Base-by-base conservation (phyloP, 371 early-diverging fungal genomes). In the Smittium culicis region DNA sequence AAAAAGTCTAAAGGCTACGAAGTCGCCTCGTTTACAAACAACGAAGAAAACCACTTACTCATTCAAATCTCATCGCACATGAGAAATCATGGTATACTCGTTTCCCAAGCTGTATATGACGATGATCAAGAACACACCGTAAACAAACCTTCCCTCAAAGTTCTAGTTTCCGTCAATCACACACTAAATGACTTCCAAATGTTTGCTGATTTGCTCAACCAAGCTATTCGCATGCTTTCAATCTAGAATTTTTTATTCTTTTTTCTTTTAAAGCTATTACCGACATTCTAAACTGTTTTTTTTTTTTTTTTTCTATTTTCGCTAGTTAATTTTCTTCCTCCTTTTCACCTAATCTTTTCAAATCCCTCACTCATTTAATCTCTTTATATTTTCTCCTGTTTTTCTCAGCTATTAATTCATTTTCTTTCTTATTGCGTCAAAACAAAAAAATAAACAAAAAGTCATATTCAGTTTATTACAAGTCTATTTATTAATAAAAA, bases 61-160 rank as follows among this genome's bases (percentile, higher is more conserved):
- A 91, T 92, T 70, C 90, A 90, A 58, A 82, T 94, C 55, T 90
- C 92, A 8, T 92, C 93, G 62, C 87, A 90, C 72, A 82, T 75
- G 2, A 74, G 73, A 71, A 88, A 85, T 77, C 84, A 86, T 62
- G 87, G 93, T 14, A 81, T 94, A 14, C 71, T 98, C 70, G 74
- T 95, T 2, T 88, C 90, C 0, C 80, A 91, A 35, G 90, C 94
- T 25, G 91, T 89, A 75, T 93, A 93, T 71, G 89, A 91, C 0
- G 77, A 81, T 35, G 82, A 79, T n/a, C 96, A 95, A 71, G 98
- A 98, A 77, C 78, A 79, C 54, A 61, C 70, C 59, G 73, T 81
- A 64, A 89, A 91, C 2, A 78, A 80, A 68, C 90, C 96, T 1
- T 88, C 88, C 70, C 88, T 98, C 72, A 85, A 92, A 68, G 79